phyloP scores from a whole-genome alignment of 345 rosid genomes.

The Brassica incana region DNA sequence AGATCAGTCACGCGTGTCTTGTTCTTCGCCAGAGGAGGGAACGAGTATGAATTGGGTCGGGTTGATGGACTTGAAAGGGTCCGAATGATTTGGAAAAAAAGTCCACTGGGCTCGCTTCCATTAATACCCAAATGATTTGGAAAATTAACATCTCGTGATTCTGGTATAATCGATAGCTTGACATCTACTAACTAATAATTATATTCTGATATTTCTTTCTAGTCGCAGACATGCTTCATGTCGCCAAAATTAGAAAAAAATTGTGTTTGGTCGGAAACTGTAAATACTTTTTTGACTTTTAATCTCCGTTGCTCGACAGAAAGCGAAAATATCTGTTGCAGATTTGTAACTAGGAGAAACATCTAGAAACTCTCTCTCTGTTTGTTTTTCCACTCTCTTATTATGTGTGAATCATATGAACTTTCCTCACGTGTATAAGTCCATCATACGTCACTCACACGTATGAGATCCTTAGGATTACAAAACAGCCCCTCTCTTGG shows the following conservation, averaged over 20 bases:
- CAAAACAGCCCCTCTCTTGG: background rate
- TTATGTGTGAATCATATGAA: slow-evolving; percentile 23
- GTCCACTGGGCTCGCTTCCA: background rate
- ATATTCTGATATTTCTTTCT: background rate
- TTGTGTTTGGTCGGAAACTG: background rate
- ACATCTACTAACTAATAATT: background rate
- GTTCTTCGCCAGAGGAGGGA: slow-evolving; percentile 16
- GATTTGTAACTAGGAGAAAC: background rate
- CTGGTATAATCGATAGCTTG: background rate
- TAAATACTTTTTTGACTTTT: background rate
- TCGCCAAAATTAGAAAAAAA: background rate
- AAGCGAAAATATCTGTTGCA: background rate
- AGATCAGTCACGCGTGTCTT: slow-evolving; percentile 4
- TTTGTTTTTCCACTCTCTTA: background rate
- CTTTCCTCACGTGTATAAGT: slow-evolving; percentile 22
- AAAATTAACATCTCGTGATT: background rate
- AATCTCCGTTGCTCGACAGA: background rate
- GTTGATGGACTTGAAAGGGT: background rate
- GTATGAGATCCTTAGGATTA: background rate
- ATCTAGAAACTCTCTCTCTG: background rate
- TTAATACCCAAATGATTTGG: background rate
- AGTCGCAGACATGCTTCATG: slow-evolving; percentile 1
- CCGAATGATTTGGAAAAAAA: background rate
- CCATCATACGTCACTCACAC: slow-evolving; percentile 29
- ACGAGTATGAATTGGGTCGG: slow-evolving; percentile 12